phyloP scores from a whole-genome alignment of 257 asterid species.

The Solanum raphanifolium region DNA sequence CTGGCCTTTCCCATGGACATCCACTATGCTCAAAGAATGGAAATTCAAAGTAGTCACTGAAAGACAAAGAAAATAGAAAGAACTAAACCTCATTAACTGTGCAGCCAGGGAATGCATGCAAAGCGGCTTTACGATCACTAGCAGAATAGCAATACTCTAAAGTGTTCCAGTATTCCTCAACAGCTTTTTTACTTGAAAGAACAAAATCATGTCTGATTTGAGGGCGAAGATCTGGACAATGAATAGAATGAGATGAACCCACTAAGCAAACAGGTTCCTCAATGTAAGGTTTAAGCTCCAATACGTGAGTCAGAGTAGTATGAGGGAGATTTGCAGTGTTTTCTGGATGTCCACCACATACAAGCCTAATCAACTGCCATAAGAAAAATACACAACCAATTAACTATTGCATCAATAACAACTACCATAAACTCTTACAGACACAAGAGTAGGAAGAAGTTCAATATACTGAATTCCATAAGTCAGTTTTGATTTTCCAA shows the following conservation, averaged over 20 bases:
- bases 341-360: slow-evolving; percentile 45
- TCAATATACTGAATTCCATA: background rate
- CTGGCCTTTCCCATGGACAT: background rate
- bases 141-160: slow-evolving; percentile 86
- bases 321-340: slow-evolving; percentile 39
- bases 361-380: slow-evolving; percentile 78
- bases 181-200: slow-evolving; percentile 68
- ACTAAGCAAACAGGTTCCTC: slow-evolving; percentile 72
- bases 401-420: slow-evolving; percentile 2
- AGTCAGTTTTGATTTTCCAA: background rate
- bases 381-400: slow-evolving; percentile 20
- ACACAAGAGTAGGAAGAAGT: background rate
- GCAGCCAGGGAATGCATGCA: slow-evolving; percentile 93
- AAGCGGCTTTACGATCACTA: slow-evolving; percentile 67
- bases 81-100: slow-evolving; percentile 70
- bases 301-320: slow-evolving; percentile 58
- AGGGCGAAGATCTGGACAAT: slow-evolving; percentile 79
- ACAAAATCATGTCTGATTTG: slow-evolving; percentile 88
- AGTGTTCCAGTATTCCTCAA: slow-evolving; percentile 88
- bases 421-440: background rate
- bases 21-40: background rate
- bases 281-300: slow-evolving; percentile 88
- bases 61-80: background rate
- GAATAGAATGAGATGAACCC: slow-evolving; percentile 32
- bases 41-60: background rate